Evolutionary conservation across 176 grass and related monocot genomes (phyloP).

Genomic region (Alopecurus myosuroides): DNA sequence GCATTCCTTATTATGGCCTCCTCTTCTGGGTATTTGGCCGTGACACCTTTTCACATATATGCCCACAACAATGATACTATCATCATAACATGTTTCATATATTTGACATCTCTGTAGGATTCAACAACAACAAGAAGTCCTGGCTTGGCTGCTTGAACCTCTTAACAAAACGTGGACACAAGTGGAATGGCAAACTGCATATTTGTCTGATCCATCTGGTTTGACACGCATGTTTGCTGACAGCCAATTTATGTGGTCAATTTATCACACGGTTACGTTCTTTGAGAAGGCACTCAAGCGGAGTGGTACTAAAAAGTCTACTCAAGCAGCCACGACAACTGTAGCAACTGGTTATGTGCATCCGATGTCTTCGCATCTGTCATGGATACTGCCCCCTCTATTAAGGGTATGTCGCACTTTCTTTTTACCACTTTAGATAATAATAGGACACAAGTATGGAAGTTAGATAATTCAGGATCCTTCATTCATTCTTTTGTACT

Average conservation of each 20-base stretch:
- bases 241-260: constrained; percentile 92
- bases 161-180: constrained; percentile 82
- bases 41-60: constrained; percentile 12
- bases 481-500: not conserved
- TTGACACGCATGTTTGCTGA: constrained; percentile 67
- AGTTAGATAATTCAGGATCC: not conserved
- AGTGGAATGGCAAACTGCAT: constrained; percentile 92
- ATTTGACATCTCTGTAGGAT: constrained; percentile 47
- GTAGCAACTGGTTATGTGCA: constrained; percentile 50
- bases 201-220: constrained; percentile 74
- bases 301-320: constrained; percentile 73
- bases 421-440: constrained; percentile 2
- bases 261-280: constrained; percentile 87
- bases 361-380: constrained; percentile 85
- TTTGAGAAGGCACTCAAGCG: constrained; percentile 97
- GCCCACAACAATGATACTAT: not conserved
- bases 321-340: constrained; percentile 29
- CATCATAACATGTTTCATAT: constrained; percentile 12
- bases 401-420: constrained; percentile 59
- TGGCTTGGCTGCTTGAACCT: constrained; percentile 93
- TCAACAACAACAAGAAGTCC: constrained; percentile 95
- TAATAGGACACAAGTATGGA: not conserved
- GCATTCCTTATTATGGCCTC: constrained; percentile 96
- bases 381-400: constrained; percentile 95
- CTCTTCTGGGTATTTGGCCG: constrained; percentile 70